These are phyloP conservation scores for Aspergillus sparsus DNA, from an alignment of 495 filamentous ascomycete genomes.

Conservation along the genomic window DNA sequence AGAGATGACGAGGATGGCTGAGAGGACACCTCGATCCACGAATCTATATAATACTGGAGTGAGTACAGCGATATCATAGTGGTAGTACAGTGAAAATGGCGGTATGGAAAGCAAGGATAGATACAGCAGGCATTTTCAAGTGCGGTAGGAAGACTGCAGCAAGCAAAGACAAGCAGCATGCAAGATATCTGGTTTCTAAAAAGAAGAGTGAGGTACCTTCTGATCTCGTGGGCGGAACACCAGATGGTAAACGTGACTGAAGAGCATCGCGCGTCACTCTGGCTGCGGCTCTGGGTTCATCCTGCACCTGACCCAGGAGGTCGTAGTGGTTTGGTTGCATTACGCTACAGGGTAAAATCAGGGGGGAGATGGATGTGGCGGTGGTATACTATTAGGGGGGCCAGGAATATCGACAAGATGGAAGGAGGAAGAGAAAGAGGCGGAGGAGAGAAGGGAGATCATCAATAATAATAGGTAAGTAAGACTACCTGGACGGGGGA, in stretches of 20 bases:
- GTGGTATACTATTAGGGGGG: conserved; percentile 1
- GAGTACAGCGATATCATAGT: conserved; percentile 51
- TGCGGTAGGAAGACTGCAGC: conserved; percentile 11
- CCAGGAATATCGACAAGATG: conserved; percentile 34
- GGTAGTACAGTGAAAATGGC: conserved; percentile 12
- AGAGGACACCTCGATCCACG: conserved; percentile 94
- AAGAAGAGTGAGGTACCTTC: conserved; percentile 43
- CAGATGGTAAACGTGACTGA: conserved; percentile 41
- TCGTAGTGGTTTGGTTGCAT: conserved; percentile 53
- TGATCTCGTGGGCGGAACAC: conserved; percentile 45
- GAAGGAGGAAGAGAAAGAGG: conserved; percentile 14
- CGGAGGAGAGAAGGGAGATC: neutral
- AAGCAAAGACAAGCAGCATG: conserved; percentile 17
- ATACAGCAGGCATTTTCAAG: conserved; percentile 26
- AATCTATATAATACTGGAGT: conserved; percentile 69
- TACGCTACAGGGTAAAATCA: conserved; percentile 7
- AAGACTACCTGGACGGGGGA: neutral
- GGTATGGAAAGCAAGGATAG: neutral
- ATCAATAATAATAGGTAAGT: conserved; percentile 12
- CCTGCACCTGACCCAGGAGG: conserved; percentile 46
- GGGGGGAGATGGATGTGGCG: conserved; percentile 12
- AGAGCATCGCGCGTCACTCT: conserved; percentile 44
- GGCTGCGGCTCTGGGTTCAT: conserved; percentile 40
- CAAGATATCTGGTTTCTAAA: conserved; percentile 23
- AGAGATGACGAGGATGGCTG: conserved; percentile 88